These are phyloP conservation scores for Phoma sp. DNA, from an alignment of 2,329 filamentous ascomycete species.

Conservation along the genomic window DNA sequence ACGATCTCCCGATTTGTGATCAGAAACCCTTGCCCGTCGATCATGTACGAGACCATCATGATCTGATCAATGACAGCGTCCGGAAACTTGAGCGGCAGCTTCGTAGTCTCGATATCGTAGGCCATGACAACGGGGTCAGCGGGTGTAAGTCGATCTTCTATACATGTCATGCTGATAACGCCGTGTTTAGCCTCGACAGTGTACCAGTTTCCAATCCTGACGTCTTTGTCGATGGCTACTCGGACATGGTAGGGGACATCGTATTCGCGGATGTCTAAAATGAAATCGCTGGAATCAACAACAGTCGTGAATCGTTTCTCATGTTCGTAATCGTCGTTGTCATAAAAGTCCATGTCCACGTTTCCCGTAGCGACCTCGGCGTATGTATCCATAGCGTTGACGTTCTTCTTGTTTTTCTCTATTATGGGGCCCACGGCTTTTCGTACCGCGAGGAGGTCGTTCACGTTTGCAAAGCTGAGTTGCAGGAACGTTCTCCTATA, in stretches of 20 bases:
- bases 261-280: constrained; percentile 98
- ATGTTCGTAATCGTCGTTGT: constrained; percentile 78
- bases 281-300: constrained; percentile 91
- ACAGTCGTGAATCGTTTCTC: constrained; percentile 80
- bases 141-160: constrained; percentile 85
- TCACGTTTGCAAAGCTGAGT: constrained; percentile 85
- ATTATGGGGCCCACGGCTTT: constrained; percentile 87
- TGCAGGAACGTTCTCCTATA: constrained; percentile 89
- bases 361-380: constrained; percentile 88
- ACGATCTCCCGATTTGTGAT: constrained; percentile 99
- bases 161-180: constrained; percentile 77
- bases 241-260: constrained; percentile 99
- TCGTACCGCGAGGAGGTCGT: constrained; percentile 82
- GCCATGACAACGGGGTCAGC: constrained; percentile 98
- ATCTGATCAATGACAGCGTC: constrained; percentile 94
- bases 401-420: constrained; percentile 94
- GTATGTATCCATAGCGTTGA: constrained; percentile 98
- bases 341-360: constrained; percentile 92
- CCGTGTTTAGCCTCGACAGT: constrained; percentile 94
- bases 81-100: constrained; percentile 93
- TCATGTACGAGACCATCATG: constrained; percentile 99
- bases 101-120: constrained; percentile 99
- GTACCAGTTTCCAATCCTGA: constrained; percentile 97
- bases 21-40: constrained; percentile 95
- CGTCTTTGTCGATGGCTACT: constrained; percentile 97